Evolutionary conservation across 176 grass and related monocot species (phyloP).

Genomic region (Thinopyrum elongatum): DNA sequence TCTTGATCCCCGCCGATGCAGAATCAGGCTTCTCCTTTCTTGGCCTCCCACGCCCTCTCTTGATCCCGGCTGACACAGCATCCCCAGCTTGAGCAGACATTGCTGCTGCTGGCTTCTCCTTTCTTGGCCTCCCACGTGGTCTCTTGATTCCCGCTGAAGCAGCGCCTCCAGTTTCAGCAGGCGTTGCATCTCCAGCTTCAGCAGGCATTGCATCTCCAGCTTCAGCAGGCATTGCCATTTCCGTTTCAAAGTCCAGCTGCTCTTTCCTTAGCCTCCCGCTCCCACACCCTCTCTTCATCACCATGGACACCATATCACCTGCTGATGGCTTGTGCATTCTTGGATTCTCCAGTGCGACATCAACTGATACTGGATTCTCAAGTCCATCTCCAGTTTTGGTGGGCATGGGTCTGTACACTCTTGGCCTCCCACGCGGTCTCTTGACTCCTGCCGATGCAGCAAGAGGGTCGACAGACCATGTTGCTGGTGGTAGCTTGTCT

Average conservation of each 20-base stretch:
- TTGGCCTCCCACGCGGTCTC: slow-evolving; percentile 6
- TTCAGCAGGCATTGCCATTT: background rate
- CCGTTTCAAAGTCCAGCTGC: background rate
- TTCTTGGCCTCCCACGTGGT: slow-evolving; percentile 30
- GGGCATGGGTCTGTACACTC: too few species aligned
- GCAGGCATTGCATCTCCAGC: background rate
- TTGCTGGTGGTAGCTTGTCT: too few species aligned
- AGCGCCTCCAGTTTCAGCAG: background rate
- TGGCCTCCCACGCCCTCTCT: slow-evolving; percentile 25
- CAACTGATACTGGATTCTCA: background rate
- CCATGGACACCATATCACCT: background rate
- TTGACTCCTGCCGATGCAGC: background rate
- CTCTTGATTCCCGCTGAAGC: background rate
- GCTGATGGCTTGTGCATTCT: background rate
- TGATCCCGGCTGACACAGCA: background rate
- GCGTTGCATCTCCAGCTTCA: too few species aligned
- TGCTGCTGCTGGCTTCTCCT: background rate
- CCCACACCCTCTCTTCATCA: background rate
- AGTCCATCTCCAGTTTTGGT: background rate
- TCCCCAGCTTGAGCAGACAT: too few species aligned
- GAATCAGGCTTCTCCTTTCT: background rate
- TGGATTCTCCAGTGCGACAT: too few species aligned
- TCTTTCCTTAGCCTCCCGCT: too few species aligned
- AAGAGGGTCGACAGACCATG: background rate
- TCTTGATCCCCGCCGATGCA: background rate